These are phyloP conservation scores for Solanum paucissectum DNA, from an alignment of 257 asterid genomes.

Conservation along the genomic window DNA sequence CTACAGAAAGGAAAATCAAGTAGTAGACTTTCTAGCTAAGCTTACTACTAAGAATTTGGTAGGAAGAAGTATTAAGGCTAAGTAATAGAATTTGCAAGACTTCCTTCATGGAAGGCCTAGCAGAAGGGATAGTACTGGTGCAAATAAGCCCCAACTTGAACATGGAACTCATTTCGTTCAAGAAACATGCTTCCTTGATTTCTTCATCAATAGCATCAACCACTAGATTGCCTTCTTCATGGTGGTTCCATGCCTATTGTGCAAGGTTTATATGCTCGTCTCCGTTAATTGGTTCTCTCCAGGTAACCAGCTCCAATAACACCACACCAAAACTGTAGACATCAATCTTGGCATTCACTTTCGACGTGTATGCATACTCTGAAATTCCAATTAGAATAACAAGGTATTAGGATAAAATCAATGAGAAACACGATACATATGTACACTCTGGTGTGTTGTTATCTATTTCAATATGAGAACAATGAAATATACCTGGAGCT, in stretches of 20 bases:
- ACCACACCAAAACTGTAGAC: constrained; percentile 35
- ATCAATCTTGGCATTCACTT: constrained; percentile 25
- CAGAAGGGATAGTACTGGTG: constrained; percentile 40
- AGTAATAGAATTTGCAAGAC: not conserved
- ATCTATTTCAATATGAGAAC: not conserved
- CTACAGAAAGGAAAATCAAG: too few relatives aligned
- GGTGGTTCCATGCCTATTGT: constrained; percentile 54
- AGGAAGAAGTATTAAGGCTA: too few relatives aligned
- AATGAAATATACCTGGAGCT: constrained; percentile 29
- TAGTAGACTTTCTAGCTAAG: too few relatives aligned
- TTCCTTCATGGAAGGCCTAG: constrained; percentile 69
- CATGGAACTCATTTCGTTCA: constrained; percentile 36
- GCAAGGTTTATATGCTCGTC: constrained; percentile 61
- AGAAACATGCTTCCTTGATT: constrained; percentile 25
- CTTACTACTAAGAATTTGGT: too few relatives aligned
- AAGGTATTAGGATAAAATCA: not conserved
- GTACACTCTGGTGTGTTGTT: not conserved
- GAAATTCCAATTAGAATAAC: not conserved
- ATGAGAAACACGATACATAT: not conserved
- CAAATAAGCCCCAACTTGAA: constrained; percentile 63
- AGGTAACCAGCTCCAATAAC: constrained; percentile 13
- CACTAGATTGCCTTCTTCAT: constrained; percentile 31
- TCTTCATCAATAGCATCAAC: constrained; percentile 13
- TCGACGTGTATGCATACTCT: constrained; percentile 15
- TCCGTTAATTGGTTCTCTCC: constrained; percentile 30